These are phyloP conservation scores for Daldinia loculata DNA, from an alignment of 495 filamentous ascomycete genomes.

Conservation along the genomic window DNA sequence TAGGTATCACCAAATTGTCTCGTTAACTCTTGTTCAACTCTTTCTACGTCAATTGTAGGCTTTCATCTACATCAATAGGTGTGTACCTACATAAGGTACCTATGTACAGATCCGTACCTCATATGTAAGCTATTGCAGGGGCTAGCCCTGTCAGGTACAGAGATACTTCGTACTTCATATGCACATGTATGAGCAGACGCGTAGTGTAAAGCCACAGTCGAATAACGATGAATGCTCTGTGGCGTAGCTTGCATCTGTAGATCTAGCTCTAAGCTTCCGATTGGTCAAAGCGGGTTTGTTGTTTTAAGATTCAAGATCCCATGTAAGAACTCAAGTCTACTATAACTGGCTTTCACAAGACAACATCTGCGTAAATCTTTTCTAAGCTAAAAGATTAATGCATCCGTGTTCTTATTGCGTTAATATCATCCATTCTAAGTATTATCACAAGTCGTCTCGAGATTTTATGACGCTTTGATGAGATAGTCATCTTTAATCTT, in stretches of 20 bases:
- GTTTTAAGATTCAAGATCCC: slow-evolving; percentile 6
- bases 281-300: slow-evolving; percentile 7
- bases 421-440: not conserved
- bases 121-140: not conserved
- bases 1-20: too few species aligned
- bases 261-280: slow-evolving; percentile 14
- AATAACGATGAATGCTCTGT: not conserved
- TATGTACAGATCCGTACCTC: not conserved
- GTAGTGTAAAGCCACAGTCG: slow-evolving; percentile 11
- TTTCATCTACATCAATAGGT: too few species aligned
- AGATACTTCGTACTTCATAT: not conserved
- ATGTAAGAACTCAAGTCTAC: slow-evolving; percentile 5
- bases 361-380: not conserved
- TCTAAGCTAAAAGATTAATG: not conserved
- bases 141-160: not conserved
- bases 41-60: too few species aligned
- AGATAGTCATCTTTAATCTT: not conserved
- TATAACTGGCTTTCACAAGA: slow-evolving; percentile 1
- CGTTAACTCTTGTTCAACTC: too few species aligned
- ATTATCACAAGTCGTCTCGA: not conserved
- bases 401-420: not conserved
- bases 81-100: too few species aligned
- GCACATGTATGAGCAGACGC: not conserved
- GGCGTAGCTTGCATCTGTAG: slow-evolving; percentile 14
- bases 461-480: not conserved